phyloP scores from a whole-genome alignment of 495 filamentous ascomycete species.

The Echria macrotheca region DNA sequence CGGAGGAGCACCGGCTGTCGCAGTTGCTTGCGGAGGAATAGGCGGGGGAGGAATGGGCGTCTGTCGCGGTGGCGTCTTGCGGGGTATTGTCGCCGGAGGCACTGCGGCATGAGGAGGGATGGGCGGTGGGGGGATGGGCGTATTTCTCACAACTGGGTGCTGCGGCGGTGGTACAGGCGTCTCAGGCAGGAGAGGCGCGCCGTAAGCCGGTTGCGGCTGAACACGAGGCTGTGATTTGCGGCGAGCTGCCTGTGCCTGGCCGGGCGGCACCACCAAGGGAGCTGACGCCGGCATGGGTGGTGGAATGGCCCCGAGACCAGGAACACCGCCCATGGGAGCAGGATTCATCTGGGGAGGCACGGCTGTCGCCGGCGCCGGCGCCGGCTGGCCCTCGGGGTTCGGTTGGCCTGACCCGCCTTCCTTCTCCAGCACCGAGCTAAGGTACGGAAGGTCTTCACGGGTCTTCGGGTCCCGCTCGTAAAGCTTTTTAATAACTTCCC shows the following conservation, averaged over 20 bases:
- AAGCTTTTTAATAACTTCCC: constrained; percentile 58
- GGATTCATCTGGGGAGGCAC: neutral
- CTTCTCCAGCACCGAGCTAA: constrained; percentile 42
- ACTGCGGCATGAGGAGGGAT: constrained; percentile 18
- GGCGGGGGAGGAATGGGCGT: constrained; percentile 29
- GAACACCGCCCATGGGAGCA: too few relatives aligned
- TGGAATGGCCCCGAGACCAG: too few relatives aligned
- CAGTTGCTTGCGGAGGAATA: neutral
- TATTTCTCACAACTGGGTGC: constrained; percentile 16
- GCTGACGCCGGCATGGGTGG: too few relatives aligned
- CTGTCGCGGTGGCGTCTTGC: constrained; percentile 16
- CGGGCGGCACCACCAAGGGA: too few relatives aligned
- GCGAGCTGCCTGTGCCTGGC: neutral
- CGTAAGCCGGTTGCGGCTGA: neutral
- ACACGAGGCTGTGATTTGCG: constrained; percentile 4
- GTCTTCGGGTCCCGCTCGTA: constrained; percentile 47
- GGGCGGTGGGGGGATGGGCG: constrained; percentile 26
- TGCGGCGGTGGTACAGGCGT: constrained; percentile 10
- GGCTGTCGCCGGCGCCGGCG: constrained; percentile 12
- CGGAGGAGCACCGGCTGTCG: neutral
- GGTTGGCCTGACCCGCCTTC: constrained; percentile 15
- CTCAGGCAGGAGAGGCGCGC: neutral
- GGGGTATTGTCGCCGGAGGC: too few relatives aligned
- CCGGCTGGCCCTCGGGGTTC: constrained; percentile 5
- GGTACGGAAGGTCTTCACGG: constrained; percentile 42